Evolutionary conservation across 83 land plant species (phyloP).

Genomic region (Picea mariana): DNA sequence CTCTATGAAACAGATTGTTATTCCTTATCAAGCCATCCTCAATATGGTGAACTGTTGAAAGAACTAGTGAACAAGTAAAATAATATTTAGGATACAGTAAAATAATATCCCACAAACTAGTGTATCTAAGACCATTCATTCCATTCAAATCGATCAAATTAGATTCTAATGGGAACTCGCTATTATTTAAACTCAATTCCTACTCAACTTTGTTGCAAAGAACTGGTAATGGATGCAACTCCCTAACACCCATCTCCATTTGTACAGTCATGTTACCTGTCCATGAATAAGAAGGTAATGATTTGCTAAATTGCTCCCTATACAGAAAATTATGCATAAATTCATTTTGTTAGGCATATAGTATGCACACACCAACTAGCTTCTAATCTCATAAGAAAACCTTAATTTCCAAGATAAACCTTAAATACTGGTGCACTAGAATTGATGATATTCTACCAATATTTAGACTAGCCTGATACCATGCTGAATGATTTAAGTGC

Average conservation of each 20-base stretch:
- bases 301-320: not conserved
- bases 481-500: not conserved
- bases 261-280: slow-evolving; percentile 17
- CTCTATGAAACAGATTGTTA: too few relatives aligned
- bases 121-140: slow-evolving; percentile 3
- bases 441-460: not conserved
- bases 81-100: not conserved
- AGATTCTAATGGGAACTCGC: slow-evolving; percentile 8
- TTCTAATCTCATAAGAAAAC: too few relatives aligned
- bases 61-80: too few relatives aligned
- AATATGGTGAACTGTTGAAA: too few relatives aligned
- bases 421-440: not conserved
- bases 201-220: slow-evolving; percentile 12
- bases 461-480: not conserved
- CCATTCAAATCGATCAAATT: slow-evolving; percentile 12
- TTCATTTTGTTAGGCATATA: too few relatives aligned
- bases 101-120: slow-evolving; percentile 12
- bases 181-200: not conserved
- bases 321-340: not conserved
- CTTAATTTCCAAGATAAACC: not conserved
- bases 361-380: too few relatives aligned
- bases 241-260: slow-evolving; percentile 8
- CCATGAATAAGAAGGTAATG: not conserved
- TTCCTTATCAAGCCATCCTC: too few relatives aligned
- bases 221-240: slow-evolving; percentile 7